Conservation (phyloP, 208 protist species). For the Tritrichomonas foetus region DNA sequence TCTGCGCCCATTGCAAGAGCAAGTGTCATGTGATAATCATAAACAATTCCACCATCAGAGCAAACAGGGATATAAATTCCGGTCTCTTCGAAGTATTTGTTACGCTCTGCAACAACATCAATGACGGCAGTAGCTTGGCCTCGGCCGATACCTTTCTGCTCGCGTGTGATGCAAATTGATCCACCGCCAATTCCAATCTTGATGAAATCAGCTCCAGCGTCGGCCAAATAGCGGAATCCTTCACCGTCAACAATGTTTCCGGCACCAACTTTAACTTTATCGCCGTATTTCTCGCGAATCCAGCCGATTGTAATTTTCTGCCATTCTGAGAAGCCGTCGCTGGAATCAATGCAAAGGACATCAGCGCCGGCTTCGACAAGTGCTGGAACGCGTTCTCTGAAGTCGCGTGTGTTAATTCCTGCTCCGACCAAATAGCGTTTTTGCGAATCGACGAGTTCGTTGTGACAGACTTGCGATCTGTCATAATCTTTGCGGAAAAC, state of each 20-base stretch:
- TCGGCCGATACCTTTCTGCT: not conserved
- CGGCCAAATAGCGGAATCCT: not conserved
- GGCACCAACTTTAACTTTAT: not conserved
- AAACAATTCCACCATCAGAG: not conserved
- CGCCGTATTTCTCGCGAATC: not conserved
- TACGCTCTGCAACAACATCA: not conserved
- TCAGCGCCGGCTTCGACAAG: not conserved
- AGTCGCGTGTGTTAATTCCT: not conserved
- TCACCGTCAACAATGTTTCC: not conserved
- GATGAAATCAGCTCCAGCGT: not conserved
- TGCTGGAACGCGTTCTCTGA: not conserved
- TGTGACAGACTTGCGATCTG: not conserved
- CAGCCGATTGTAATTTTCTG: not conserved
- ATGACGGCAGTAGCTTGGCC: not conserved
- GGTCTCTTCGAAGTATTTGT: not conserved
- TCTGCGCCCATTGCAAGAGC: not conserved
- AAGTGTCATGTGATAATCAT: not conserved
- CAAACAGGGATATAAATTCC: not conserved
- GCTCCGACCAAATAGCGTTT: not conserved
- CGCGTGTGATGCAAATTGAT: not conserved
- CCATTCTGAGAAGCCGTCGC: not conserved
- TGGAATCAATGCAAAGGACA: not conserved
- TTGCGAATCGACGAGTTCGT: not conserved
- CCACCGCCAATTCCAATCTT: not conserved
- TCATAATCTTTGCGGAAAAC: not conserved